These are phyloP conservation scores for Pilasporangium apinafurcum DNA, from an alignment of 352 stramenopile genomes.

Conservation along the genomic window DNA sequence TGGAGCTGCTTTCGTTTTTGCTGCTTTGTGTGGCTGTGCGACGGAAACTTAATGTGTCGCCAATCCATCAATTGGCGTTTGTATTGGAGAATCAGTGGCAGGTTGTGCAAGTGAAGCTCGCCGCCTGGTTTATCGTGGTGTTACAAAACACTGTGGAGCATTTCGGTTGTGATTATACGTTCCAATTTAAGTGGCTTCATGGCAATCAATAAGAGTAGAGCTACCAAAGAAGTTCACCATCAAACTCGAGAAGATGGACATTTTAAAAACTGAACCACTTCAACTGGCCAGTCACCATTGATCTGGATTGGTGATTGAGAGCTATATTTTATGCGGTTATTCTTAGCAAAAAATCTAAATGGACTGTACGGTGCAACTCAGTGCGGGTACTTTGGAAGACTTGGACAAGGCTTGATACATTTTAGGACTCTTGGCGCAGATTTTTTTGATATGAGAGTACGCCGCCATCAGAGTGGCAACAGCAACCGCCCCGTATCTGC, in stretches of 20 bases:
- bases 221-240: no score
- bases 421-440: no score
- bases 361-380: no score
- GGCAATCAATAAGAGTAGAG: no score
- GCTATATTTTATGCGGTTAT: no score
- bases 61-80: conserved; percentile 23
- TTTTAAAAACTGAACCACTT: no score
- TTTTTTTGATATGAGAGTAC: conserved; percentile 36
- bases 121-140: conserved; percentile 35
- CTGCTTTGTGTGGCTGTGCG: conserved; percentile 14
- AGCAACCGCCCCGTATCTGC: conserved; percentile 24
- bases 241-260: no score
- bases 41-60: conserved; percentile 14
- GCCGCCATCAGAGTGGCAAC: conserved; percentile 43
- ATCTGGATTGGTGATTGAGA: no score
- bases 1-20: conserved; percentile 33
- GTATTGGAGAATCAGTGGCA: conserved; percentile 22
- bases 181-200: conserved; percentile 43
- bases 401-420: no score
- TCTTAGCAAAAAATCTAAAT: no score
- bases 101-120: conserved; percentile 24
- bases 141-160: conserved; percentile 20
- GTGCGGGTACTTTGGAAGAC: no score
- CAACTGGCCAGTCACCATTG: no score
- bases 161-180: conserved; percentile 36